Evolutionary conservation across 2,329 filamentous ascomycete genomes (phyloP).

Genomic region (Apiospora phragmitis): DNA sequence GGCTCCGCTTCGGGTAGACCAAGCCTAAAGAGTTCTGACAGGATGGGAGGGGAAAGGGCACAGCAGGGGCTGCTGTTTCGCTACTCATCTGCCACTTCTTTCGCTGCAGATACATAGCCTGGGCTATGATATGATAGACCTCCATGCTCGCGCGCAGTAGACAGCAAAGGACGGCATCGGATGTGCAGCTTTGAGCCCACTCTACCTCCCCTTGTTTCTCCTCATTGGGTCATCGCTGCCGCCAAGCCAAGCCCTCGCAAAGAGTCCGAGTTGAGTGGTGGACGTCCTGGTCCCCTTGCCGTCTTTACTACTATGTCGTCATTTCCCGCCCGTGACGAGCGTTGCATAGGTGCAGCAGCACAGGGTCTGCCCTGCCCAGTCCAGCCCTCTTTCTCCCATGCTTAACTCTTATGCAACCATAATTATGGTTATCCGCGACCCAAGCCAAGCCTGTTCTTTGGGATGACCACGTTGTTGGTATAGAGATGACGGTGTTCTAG

Average conservation of each 20-base stretch:
- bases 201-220: not conserved
- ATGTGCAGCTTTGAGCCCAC: not conserved
- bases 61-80: not conserved
- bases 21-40: not conserved
- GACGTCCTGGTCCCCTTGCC: not conserved
- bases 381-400: not conserved
- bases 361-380: not conserved
- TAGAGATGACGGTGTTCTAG: not conserved
- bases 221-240: not conserved
- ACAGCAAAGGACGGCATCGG: not conserved
- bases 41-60: not conserved
- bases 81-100: not conserved
- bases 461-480: not conserved
- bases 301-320: not conserved
- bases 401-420: not conserved
- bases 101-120: not conserved
- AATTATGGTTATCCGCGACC: not conserved
- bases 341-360: not conserved
- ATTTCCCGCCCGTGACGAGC: not conserved
- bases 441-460: not conserved
- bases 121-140: not conserved
- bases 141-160: not conserved
- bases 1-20: not conserved
- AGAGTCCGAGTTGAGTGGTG: not conserved
- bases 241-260: conserved; percentile 4